Base-by-base conservation (phyloP, 2,329 filamentous ascomycete genomes). In the Aureobasidium sp. region DNA sequence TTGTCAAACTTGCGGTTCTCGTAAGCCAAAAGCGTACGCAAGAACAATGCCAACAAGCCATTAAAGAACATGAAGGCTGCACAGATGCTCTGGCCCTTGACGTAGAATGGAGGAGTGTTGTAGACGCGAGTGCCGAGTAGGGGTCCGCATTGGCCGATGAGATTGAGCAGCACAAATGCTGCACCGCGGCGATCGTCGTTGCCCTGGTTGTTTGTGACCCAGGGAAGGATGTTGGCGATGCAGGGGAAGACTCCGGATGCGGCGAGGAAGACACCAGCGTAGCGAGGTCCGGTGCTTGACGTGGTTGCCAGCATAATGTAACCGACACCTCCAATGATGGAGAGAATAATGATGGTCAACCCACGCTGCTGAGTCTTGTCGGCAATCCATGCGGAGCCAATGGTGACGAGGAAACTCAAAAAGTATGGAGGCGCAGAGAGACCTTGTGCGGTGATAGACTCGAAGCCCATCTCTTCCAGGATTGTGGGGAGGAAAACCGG, bases 101-200 rank as follows among this genome's bases (percentile, higher is more conserved):
- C 66, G 62, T 76, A 84, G 51, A 73, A 76, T 31, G 81, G 81
- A 0, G 73, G 78, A 56, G 82, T 74, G 0, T 81, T 81, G 69
- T 82, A 84, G 20, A 84, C 68, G 61, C 79, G 76, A 15, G 79
- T 81, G 0, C 81, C 81, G 0, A 83, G 68, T 7, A 84, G 74
- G 1, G 90, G 90, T 0, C 90, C 90, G 66, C 86, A 87, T 75
- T 95, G 90, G 1, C 90, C 92, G 14, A 96, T 81, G 36, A 91
- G 70, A 73, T 96, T 92, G 20, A 66, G 53, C 4, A 66, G 47
- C 15, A 66, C 61, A 15, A 66, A 62, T 17, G 63, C 65, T 7
- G 65, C 56, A 29, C 65, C 65, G 31, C 65, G 59, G 11, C 65
- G 59, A 22, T 64, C 65, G 39, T 66, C 65, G 47, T 60, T 63